phyloP scores from a whole-genome alignment of 2,329 filamentous ascomycete genomes.

The Sporothrix pallida region DNA sequence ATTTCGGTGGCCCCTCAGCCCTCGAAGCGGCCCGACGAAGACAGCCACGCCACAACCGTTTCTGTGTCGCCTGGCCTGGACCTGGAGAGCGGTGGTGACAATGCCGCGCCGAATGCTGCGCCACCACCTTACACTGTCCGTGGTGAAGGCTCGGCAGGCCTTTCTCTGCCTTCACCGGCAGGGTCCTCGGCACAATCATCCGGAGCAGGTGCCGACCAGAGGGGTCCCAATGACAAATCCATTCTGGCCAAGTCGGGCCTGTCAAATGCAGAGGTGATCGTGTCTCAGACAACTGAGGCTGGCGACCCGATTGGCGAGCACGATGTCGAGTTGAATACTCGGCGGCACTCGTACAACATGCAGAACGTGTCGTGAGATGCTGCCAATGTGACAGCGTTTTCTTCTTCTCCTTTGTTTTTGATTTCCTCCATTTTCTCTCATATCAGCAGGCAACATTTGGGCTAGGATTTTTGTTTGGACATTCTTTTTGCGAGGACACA shows the following conservation, averaged over 20 bases:
- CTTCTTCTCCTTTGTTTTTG: background rate
- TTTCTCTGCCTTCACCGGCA: background rate
- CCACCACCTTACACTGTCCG: background rate
- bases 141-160: background rate
- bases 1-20: slow-evolving; percentile 2
- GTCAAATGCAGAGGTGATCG: background rate
- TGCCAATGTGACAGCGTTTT: too few relatives aligned
- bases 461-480: background rate
- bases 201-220: too few relatives aligned
- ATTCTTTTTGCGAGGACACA: background rate
- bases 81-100: background rate
- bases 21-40: slow-evolving; percentile 20
- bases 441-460: slow-evolving; percentile 15
- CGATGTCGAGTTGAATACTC: slow-evolving; percentile 21
- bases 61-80: background rate
- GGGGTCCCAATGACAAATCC: slow-evolving; percentile 29
- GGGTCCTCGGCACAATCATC: background rate
- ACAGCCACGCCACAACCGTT: slow-evolving; percentile 13
- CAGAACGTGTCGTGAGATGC: slow-evolving; percentile 18
- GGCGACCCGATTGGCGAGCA: slow-evolving; percentile 21
- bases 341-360: slow-evolving; percentile 25
- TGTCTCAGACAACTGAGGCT: background rate
- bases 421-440: background rate
- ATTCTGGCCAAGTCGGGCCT: slow-evolving; percentile 31
- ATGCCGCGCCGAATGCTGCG: background rate